Percentiles rank a stretch among this genome's conserved stretches.
These are phyloP conservation scores for Smallanthus sonchifolius DNA, from an alignment of 129 eudicot genomes.

Conservation along the genomic window DNA sequence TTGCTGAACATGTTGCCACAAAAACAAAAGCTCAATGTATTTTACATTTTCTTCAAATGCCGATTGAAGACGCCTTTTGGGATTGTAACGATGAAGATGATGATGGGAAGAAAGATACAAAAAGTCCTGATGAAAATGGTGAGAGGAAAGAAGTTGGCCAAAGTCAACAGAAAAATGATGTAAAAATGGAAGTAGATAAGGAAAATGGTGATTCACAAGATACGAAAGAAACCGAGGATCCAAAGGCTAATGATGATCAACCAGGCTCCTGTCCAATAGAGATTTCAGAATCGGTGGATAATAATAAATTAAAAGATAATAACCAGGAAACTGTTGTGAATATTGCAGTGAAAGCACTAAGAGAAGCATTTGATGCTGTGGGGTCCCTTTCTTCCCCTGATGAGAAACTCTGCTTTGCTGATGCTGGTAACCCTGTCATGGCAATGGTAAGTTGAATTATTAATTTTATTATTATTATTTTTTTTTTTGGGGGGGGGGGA, in stretches of 20 bases:
- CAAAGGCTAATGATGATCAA: constrained; percentile 31
- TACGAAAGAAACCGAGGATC: constrained; percentile 36
- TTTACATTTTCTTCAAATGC: constrained; percentile 96
- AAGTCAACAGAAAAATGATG: constrained; percentile 11
- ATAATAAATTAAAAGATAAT: constrained; percentile 26
- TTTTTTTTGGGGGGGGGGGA: neutral
- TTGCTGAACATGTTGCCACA: constrained; percentile 99
- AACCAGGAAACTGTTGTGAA: constrained; percentile 38
- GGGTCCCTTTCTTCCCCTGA: constrained; percentile 54
- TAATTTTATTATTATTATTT: too few relatives aligned
- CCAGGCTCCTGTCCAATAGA: constrained; percentile 47
- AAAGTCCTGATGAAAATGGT: neutral
- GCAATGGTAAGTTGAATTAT: constrained; percentile 59
- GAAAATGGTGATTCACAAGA: constrained; percentile 33
- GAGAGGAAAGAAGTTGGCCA: constrained; percentile 26
- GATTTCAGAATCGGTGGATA: constrained; percentile 35
- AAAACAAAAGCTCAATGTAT: constrained; percentile 97
- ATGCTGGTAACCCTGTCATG: constrained; percentile 97
- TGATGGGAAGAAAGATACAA: constrained; percentile 20
- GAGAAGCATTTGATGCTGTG: constrained; percentile 89
- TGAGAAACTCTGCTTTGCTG: constrained; percentile 65
- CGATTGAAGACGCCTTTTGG: constrained; percentile 81
- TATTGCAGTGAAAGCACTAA: constrained; percentile 74
- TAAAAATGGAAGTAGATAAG: constrained; percentile 30
- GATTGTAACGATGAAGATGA: constrained; percentile 48